Conservation (phyloP, 1,139 yeast genomes). For the Geotrichum europaeum region DNA sequence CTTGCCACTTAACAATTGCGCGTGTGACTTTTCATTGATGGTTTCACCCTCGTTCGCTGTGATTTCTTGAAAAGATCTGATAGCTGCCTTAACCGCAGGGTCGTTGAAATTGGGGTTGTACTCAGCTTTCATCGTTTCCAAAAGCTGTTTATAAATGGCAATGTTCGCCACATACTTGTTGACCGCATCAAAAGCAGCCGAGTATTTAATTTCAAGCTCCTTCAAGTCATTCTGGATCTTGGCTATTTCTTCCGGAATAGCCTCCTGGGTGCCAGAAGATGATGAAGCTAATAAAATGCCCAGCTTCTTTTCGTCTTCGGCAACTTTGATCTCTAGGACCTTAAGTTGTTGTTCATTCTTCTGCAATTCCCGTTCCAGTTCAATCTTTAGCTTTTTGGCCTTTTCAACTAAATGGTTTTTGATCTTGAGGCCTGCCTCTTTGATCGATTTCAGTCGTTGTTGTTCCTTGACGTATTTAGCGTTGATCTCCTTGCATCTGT, state of each 20-base stretch:
- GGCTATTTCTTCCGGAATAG: slow-evolving; percentile 18
- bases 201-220: slow-evolving; percentile 27
- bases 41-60: slow-evolving; percentile 17
- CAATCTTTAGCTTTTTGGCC: slow-evolving; percentile 11
- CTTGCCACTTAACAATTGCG: not conserved
- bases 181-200: slow-evolving; percentile 32
- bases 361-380: slow-evolving; percentile 9
- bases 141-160: slow-evolving; percentile 39
- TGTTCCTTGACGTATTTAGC: slow-evolving; percentile 20
- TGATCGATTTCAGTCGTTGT: slow-evolving; percentile 19
- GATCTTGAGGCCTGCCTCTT: slow-evolving; percentile 18
- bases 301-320: not conserved
- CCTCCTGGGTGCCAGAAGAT: not conserved
- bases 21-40: not conserved
- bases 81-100: slow-evolving; percentile 73
- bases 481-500: slow-evolving; percentile 17
- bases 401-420: slow-evolving; percentile 18
- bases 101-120: slow-evolving; percentile 91
- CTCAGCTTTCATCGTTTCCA: slow-evolving; percentile 45
- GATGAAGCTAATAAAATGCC: not conserved
- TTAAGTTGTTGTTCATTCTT: slow-evolving; percentile 6
- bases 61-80: slow-evolving; percentile 47
- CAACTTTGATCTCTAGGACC: not conserved
- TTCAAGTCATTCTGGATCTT: slow-evolving; percentile 28
- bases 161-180: slow-evolving; percentile 18